Base-by-base conservation (phyloP, 352 stramenopile species). In the Phytopythium sindhum region DNA sequence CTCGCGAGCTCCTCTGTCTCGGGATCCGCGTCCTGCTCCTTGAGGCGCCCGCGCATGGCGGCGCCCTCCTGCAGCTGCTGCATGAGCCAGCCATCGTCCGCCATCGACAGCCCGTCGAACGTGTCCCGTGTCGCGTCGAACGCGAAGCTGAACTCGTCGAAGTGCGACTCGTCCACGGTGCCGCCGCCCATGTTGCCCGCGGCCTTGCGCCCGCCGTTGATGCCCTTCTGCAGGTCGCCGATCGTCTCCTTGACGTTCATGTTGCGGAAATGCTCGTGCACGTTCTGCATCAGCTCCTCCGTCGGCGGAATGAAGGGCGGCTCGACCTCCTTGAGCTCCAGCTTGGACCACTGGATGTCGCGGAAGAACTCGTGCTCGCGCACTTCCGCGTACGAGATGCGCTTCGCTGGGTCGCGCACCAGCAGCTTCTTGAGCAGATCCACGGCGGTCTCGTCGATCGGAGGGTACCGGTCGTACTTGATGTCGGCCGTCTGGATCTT, bases 171-270 rank as follows among this genome's bases (percentile, higher is more conserved):
- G 55, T 89, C 79, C 28, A 69, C 80, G 33, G 72, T 76, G 61
- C 75, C 72, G 15, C 35, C 75, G 50, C 86, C 74, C 35, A 68
- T 81, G 47, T 75, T 78, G 61, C 75, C 77, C 44, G 73, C 61
- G 9, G 78, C 68, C 53, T 90, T 90, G 50, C 75, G 83, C 48
- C 84, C 78, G 45, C 84, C 78, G 48, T 84, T 85, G 44, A 86
- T 64, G 60, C 70, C 69, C 69, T 93, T 83, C 54, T 74, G 77
- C 50, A 72, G 67, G 44, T 92, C 81, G 44, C 82, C 85, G 21
- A 94, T 88, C 48, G 85, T 87, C 64, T 91, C 85, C 54, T 89
- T 81, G 33, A 96, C 80, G 33, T 93, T 94, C 87, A 96, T 96
- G 72, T 94, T 94, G 44, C 79, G 79, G 72, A 96, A 96, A 47